These are phyloP conservation scores for Arthrobotrys sinensis DNA, from an alignment of 2,329 filamentous ascomycete genomes.

Conservation along the genomic window DNA sequence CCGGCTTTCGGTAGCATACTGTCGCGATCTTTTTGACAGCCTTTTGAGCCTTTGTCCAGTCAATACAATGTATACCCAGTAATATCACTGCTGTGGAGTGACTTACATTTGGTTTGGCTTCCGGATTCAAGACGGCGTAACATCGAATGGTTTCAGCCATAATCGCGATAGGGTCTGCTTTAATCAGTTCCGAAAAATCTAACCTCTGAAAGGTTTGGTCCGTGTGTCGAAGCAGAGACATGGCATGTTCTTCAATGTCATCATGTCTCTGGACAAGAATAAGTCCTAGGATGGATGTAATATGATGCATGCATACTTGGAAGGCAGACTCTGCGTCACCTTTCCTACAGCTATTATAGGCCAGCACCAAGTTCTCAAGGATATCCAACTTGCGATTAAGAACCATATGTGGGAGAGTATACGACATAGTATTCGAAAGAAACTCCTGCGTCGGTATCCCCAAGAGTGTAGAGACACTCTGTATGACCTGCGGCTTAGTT, in stretches of 20 bases:
- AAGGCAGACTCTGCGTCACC: constrained; percentile 68
- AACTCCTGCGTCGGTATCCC: constrained; percentile 82
- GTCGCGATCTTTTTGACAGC: constrained; percentile 50
- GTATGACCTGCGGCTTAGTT: constrained; percentile 83
- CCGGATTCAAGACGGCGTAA: constrained; percentile 40
- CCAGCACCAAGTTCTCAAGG: constrained; percentile 84
- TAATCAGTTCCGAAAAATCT: constrained; percentile 78
- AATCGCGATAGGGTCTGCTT: constrained; percentile 81
- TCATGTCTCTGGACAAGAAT: constrained; percentile 72
- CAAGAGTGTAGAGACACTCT: constrained; percentile 84
- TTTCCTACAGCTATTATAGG: constrained; percentile 71
- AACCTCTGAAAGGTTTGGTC: constrained; percentile 75
- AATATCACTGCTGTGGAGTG: neutral
- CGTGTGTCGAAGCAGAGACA: constrained; percentile 69
- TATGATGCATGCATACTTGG: constrained; percentile 55
- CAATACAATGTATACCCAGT: neutral
- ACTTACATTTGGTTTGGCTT: constrained; percentile 33
- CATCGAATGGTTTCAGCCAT: constrained; percentile 84
- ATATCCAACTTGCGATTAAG: constrained; percentile 82
- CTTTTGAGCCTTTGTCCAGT: constrained; percentile 31
- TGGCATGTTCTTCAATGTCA: constrained; percentile 73
- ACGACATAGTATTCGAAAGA: constrained; percentile 80
- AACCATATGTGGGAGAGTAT: constrained; percentile 89
- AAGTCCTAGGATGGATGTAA: constrained; percentile 71
- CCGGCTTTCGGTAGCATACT: constrained; percentile 41